Conservation (phyloP, 1,284 basidiomycete species). For the Vanrija sp. region DNA sequence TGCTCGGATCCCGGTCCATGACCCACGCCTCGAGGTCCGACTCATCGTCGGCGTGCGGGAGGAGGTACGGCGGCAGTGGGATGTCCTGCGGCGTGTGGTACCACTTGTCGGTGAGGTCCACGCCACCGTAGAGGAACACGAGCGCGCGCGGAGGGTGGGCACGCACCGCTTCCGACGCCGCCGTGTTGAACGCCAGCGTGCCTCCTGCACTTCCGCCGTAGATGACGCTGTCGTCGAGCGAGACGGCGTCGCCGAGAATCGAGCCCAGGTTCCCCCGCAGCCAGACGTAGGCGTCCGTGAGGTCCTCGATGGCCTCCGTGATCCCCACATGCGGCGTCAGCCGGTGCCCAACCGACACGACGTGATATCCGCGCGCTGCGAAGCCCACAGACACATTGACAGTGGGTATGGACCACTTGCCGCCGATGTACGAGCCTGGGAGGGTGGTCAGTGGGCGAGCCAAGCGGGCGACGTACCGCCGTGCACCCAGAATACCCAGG, state of each 20-base stretch:
- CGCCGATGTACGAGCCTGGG: slow-evolving; percentile 9
- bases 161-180: background rate
- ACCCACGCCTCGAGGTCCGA: slow-evolving; percentile 18
- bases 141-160: slow-evolving; percentile 1
- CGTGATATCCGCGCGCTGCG: slow-evolving; percentile 14
- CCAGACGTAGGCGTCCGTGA: slow-evolving; percentile 20
- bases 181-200: slow-evolving; percentile 7
- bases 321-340: slow-evolving; percentile 22
- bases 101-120: background rate
- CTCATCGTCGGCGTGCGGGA: slow-evolving; percentile 8
- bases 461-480: slow-evolving; percentile 16
- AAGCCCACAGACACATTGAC: slow-evolving; percentile 24
- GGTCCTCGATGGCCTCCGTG: slow-evolving; percentile 19
- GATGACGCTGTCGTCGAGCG: slow-evolving; percentile 11
- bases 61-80: background rate
- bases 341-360: slow-evolving; percentile 28
- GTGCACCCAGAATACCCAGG: slow-evolving; percentile 35
- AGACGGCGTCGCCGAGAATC: slow-evolving; percentile 16
- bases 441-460: background rate
- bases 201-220: slow-evolving; percentile 31
- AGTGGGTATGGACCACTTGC: slow-evolving; percentile 19
- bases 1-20: slow-evolving; percentile 2
- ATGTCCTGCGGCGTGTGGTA: background rate
- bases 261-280: slow-evolving; percentile 12
- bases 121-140: slow-evolving; percentile 1